Evolutionary conservation across 768 basidiomycete genomes (phyloP).

Genomic region (Aureoboletus auriporus): DNA sequence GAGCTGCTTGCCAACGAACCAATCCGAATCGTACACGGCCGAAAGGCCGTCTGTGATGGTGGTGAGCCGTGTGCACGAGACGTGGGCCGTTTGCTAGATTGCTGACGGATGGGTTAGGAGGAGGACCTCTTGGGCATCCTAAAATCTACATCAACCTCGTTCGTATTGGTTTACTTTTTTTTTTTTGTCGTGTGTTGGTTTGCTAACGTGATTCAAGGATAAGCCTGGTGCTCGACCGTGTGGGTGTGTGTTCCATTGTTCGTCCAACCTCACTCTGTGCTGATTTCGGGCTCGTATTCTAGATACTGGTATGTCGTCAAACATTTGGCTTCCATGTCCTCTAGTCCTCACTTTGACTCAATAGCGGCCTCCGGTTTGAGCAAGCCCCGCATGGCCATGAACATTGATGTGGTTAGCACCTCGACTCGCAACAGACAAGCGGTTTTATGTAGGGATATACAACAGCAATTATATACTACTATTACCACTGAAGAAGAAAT

Average conservation of each 20-base stretch:
- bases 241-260: conserved; percentile 59
- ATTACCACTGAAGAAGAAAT: conserved; percentile 5
- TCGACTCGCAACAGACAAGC: neutral
- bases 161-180: conserved; percentile 26
- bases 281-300: conserved; percentile 12
- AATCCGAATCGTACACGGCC: conserved; percentile 70
- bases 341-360: conserved; percentile 3
- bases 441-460: conserved; percentile 10
- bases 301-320: conserved; percentile 45
- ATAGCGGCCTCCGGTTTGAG: conserved; percentile 86
- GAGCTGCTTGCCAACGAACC: conserved; percentile 85
- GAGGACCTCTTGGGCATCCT: conserved; percentile 93
- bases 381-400: conserved; percentile 68
- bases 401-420: conserved; percentile 21
- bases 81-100: conserved; percentile 1
- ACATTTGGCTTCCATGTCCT: neutral
- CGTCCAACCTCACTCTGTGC: neutral
- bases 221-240: conserved; percentile 83
- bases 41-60: conserved; percentile 92
- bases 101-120: conserved; percentile 50
- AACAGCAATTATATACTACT: conserved; percentile 6
- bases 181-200: neutral
- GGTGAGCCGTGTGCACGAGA: conserved; percentile 50
- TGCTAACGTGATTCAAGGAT: conserved; percentile 49
- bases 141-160: conserved; percentile 96